phyloP scores from a whole-genome alignment of 208 protist species.

The Crithidia brevicula region DNA sequence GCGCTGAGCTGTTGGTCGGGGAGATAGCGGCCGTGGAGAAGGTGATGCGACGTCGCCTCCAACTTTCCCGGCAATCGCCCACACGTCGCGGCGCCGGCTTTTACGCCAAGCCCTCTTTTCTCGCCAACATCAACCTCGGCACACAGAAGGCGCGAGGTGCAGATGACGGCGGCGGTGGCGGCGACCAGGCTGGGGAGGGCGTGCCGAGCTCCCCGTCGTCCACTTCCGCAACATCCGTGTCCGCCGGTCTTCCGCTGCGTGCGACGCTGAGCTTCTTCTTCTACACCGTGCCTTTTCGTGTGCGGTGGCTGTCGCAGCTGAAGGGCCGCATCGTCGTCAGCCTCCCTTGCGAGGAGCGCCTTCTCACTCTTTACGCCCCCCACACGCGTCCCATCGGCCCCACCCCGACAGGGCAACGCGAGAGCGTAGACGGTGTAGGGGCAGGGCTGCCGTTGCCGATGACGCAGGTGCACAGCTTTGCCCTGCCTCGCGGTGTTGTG shows the following conservation, averaged over 20 bases:
- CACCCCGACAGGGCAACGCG: background rate
- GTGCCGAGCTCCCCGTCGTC: background rate
- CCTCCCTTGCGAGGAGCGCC: conserved; percentile 77
- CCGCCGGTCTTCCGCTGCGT: background rate
- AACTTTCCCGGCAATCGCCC: background rate
- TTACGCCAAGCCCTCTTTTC: conserved; percentile 5
- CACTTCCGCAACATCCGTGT: background rate
- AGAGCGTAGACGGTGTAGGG: background rate
- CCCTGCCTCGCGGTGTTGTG: conserved; percentile 58
- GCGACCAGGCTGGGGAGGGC: too few species aligned
- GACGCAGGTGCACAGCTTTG: conserved; percentile 24
- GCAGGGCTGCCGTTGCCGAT: conserved; percentile 4
- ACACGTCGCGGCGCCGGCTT: background rate
- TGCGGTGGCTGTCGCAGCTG: conserved; percentile 56
- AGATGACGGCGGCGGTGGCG: too few species aligned
- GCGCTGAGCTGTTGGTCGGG: conserved; percentile 63
- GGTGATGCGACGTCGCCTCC: conserved; percentile 10
- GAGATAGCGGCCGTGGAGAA: conserved; percentile 41
- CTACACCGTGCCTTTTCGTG: conserved; percentile 59
- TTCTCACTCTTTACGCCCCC: conserved; percentile 54
- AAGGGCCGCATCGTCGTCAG: conserved; percentile 50
- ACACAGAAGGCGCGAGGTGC: too few species aligned
- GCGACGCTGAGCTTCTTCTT: conserved; percentile 42
- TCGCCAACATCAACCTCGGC: conserved; percentile 9
- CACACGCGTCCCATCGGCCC: background rate